phyloP scores from a whole-genome alignment of 192 early-diverging fungal species.

The Coemansia sp. region DNA sequence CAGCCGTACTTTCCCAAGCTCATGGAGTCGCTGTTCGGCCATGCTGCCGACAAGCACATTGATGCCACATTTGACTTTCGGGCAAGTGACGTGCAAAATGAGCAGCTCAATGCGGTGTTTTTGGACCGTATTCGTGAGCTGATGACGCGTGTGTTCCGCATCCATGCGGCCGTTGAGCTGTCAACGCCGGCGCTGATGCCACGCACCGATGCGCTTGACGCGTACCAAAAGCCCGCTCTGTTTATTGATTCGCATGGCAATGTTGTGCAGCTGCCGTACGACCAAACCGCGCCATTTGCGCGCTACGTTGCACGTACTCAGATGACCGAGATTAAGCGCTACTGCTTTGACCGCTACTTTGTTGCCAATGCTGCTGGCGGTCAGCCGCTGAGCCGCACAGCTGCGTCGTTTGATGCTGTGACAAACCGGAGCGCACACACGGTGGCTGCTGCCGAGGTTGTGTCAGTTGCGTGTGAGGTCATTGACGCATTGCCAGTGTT shows the following conservation, averaged over 20 bases:
- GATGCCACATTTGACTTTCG: slow-evolving; percentile 90
- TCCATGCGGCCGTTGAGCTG: slow-evolving; percentile 83
- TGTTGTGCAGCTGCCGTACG: slow-evolving; percentile 82
- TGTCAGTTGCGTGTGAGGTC: slow-evolving; percentile 78
- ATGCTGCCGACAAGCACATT: slow-evolving; percentile 75
- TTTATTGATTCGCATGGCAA: slow-evolving; percentile 80
- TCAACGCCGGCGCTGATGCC: slow-evolving; percentile 82
- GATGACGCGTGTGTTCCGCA: slow-evolving; percentile 64
- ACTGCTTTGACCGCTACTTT: slow-evolving; percentile 82
- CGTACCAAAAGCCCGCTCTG: slow-evolving; percentile 70
- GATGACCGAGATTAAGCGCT: slow-evolving; percentile 78
- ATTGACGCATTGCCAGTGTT: slow-evolving; percentile 69
- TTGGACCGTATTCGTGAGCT: slow-evolving; percentile 69
- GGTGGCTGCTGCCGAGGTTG: slow-evolving; percentile 83
- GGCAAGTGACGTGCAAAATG: slow-evolving; percentile 42
- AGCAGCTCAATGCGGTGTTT: slow-evolving; percentile 68
- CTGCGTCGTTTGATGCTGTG: slow-evolving; percentile 93
- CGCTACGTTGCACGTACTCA: slow-evolving; percentile 74
- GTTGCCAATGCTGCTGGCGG: slow-evolving; percentile 78
- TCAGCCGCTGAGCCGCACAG: slow-evolving; percentile 74
- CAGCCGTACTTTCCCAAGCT: slow-evolving; percentile 81
- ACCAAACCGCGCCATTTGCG: slow-evolving; percentile 91
- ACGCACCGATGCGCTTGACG: slow-evolving; percentile 58
- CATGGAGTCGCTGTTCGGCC: slow-evolving; percentile 77
- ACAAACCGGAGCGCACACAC: slow-evolving; percentile 61